These are phyloP conservation scores for Melampsora americana DNA, from an alignment of 1,284 basidiomycete species.

Conservation along the genomic window DNA sequence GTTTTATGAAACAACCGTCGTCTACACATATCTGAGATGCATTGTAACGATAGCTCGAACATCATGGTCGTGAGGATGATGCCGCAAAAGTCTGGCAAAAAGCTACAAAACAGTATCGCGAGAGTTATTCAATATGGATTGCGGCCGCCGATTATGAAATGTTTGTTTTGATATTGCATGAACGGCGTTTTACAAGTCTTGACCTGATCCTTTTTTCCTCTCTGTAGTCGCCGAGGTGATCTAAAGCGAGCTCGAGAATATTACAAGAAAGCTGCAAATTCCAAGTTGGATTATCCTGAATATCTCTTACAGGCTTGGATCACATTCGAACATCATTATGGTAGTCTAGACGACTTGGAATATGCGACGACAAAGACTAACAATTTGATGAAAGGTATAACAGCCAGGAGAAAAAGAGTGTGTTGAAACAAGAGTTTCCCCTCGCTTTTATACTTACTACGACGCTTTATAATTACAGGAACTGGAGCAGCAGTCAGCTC, in stretches of 20 bases:
- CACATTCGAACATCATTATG: constrained; percentile 43
- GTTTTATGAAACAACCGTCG: not conserved
- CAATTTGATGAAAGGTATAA: constrained; percentile 43
- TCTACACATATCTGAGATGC: not conserved
- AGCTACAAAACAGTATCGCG: constrained; percentile 42
- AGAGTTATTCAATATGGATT: constrained; percentile 36
- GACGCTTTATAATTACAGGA: not conserved
- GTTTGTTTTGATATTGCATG: constrained; percentile 8
- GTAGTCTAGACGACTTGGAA: constrained; percentile 35
- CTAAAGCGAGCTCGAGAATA: constrained; percentile 41
- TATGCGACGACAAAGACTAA: constrained; percentile 35
- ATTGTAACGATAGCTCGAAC: constrained; percentile 17
- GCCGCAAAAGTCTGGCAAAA: constrained; percentile 41
- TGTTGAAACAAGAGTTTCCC: constrained; percentile 2
- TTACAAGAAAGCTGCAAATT: constrained; percentile 44
- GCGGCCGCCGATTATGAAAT: constrained; percentile 41
- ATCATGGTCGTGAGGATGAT: constrained; percentile 34
- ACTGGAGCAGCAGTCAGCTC: not conserved
- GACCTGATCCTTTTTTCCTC: not conserved
- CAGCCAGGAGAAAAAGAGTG: constrained; percentile 36
- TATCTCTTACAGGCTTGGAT: constrained; percentile 43
- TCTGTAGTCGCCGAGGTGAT: constrained; percentile 33
- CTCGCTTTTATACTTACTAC: not conserved
- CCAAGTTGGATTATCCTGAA: constrained; percentile 42
- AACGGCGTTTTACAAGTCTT: not conserved